phyloP scores from a whole-genome alignment of 2,329 filamentous ascomycete genomes.

The Paraphaeosphaeria sporulosa region DNA sequence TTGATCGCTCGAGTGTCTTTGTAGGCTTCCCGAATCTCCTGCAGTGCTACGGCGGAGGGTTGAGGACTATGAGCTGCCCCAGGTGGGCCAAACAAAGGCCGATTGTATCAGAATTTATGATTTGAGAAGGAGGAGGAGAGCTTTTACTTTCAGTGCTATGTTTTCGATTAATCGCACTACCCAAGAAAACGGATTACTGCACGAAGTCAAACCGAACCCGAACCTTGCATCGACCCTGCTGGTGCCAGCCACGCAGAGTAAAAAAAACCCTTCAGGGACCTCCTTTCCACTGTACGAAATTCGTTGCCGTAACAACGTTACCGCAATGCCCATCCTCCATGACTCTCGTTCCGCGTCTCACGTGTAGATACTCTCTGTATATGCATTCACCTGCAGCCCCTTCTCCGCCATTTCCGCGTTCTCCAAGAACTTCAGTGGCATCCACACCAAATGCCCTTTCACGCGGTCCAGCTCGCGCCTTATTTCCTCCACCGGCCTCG shows the following conservation, averaged over 20 bases:
- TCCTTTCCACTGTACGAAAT: no score
- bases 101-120: no score
- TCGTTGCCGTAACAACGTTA: no score
- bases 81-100: not conserved
- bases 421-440: slow-evolving; percentile 86
- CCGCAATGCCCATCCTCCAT: not conserved
- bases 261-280: no score
- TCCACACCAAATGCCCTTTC: slow-evolving; percentile 91
- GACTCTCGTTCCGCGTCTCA: not conserved
- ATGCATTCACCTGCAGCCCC: slow-evolving; percentile 83
- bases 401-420: slow-evolving; percentile 89
- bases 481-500: slow-evolving; percentile 69
- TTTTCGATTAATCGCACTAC: not conserved
- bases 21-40: no score
- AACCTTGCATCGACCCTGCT: no score
- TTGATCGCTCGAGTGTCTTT: no score
- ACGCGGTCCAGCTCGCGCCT: slow-evolving; percentile 79
- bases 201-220: not conserved
- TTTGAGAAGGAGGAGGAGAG: no score
- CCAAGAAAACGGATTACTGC: not conserved
- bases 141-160: no score
- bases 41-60: no score
- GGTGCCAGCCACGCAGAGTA: no score
- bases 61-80: no score
- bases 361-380: slow-evolving; percentile 87